A percentile compares a stretch with the other conserved stretches of the same genome.
phyloP scores from a whole-genome alignment of 2,329 filamentous ascomycete species.

The Xylariaceae sp. region DNA sequence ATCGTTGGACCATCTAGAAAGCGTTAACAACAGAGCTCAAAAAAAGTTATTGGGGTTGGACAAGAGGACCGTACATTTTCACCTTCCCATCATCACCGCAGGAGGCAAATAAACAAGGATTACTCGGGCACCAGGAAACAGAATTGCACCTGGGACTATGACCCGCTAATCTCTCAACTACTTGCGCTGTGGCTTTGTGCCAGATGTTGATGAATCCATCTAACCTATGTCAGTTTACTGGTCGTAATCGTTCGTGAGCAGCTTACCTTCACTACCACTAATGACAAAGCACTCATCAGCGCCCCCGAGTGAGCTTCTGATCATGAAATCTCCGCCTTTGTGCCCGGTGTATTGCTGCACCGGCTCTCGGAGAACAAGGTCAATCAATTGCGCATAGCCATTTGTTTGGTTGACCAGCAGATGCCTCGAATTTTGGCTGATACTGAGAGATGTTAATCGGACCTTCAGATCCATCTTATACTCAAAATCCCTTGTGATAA shows the following conservation, averaged over 20 bases:
- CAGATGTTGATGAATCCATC: conserved; percentile 81
- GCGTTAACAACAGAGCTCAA: conserved; percentile 26
- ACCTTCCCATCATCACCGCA: conserved; percentile 87
- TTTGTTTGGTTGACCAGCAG: conserved; percentile 83
- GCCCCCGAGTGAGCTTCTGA: conserved; percentile 84
- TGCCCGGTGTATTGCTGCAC: conserved; percentile 79
- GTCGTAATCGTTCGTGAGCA: background rate
- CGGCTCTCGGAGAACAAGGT: conserved; percentile 74
- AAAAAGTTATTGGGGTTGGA: background rate
- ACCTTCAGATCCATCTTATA: conserved; percentile 73
- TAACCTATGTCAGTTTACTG: conserved; percentile 33
- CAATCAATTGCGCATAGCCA: conserved; percentile 77
- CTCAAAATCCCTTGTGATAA: conserved; percentile 73
- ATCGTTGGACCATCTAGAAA: conserved; percentile 46
- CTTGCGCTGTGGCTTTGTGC: conserved; percentile 81
- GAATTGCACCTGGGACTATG: conserved; percentile 83
- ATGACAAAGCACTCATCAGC: conserved; percentile 91
- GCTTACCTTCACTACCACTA: conserved; percentile 85
- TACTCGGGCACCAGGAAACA: conserved; percentile 84
- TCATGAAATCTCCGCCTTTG: conserved; percentile 76
- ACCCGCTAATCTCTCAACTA: conserved; percentile 77
- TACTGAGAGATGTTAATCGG: conserved; percentile 77
- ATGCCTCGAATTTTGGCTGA: conserved; percentile 80
- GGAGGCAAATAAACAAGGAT: conserved; percentile 85
- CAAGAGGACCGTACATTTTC: conserved; percentile 71